These are phyloP conservation scores for Kingdonia uniflora DNA, from an alignment of 164 flowering plant genomes.

Conservation along the genomic window DNA sequence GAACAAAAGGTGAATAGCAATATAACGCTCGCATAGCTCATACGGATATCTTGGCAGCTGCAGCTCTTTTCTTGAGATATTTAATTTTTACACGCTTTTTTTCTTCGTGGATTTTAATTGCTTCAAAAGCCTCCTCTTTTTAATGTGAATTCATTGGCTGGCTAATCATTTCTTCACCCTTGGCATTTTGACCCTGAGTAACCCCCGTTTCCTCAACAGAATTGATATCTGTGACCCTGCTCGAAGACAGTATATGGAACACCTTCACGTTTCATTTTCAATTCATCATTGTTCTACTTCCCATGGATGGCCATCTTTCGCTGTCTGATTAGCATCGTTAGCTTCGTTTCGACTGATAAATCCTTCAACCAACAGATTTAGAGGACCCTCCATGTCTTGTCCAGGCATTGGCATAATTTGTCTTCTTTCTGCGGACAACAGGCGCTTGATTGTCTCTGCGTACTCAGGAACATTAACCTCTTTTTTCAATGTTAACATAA, in stretches of 20 bases:
- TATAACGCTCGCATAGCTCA: too few relatives aligned
- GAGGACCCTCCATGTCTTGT: slow-evolving; percentile 67
- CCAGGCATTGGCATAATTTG: slow-evolving; percentile 77
- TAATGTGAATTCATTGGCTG: slow-evolving; percentile 46
- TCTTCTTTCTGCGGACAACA: slow-evolving; percentile 67
- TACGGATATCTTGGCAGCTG: too few relatives aligned
- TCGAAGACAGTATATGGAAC: slow-evolving; percentile 20
- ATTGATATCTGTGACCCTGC: slow-evolving; percentile 10
- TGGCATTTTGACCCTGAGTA: slow-evolving; percentile 30
- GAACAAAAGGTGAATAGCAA: too few relatives aligned
- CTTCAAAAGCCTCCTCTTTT: slow-evolving; percentile 43
- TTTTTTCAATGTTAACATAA: slow-evolving; percentile 80
- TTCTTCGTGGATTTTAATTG: too few relatives aligned
- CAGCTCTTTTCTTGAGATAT: too few relatives aligned
- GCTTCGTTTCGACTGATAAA: slow-evolving; percentile 61
- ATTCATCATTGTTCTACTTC: slow-evolving; percentile 65
- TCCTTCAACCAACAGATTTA: slow-evolving; percentile 56
- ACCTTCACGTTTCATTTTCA: slow-evolving; percentile 55
- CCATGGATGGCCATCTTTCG: slow-evolving; percentile 48
- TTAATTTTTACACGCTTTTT: too few relatives aligned
- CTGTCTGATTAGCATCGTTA: slow-evolving; percentile 63
- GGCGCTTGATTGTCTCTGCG: slow-evolving; percentile 65
- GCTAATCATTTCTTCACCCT: slow-evolving; percentile 28
- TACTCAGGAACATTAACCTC: slow-evolving; percentile 91
- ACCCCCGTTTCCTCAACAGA: slow-evolving; percentile 18